Percentiles rank a stretch among this genome's conserved stretches.
These are phyloP conservation scores for Chlorella sorokiniana DNA, from an alignment of 139 green algal species.

Conservation along the genomic window DNA sequence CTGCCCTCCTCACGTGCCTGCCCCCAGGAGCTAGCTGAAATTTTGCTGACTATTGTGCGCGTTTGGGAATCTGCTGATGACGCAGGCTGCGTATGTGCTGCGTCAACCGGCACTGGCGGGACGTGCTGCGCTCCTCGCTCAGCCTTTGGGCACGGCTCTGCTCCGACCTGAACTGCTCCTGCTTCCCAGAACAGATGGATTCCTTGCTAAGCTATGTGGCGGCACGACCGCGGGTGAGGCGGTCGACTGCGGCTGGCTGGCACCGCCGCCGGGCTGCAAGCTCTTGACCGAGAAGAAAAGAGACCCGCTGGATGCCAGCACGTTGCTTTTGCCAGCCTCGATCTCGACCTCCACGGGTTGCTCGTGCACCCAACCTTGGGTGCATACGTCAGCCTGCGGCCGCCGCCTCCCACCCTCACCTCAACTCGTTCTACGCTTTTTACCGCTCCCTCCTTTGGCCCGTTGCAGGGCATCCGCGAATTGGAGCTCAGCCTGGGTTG, in stretches of 20 bases:
- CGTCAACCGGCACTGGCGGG: constrained; percentile 19
- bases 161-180: neutral
- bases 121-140: neutral
- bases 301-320: too few relatives aligned
- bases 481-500: neutral
- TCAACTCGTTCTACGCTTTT: neutral
- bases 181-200: neutral
- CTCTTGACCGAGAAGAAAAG: too few relatives aligned
- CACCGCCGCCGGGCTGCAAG: too few relatives aligned
- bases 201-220: neutral
- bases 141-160: constrained; percentile 8
- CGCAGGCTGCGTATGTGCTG: constrained; percentile 1
- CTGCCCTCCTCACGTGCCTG: too few relatives aligned
- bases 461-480: neutral
- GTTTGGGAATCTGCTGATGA: too few relatives aligned
- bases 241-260: neutral
- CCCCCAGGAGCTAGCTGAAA: too few relatives aligned
- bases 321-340: too few relatives aligned
- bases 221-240: neutral
- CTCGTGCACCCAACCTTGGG: too few relatives aligned
- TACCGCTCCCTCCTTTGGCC: neutral
- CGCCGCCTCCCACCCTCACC: neutral
- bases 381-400: too few relatives aligned
- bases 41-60: too few relatives aligned
- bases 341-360: too few relatives aligned